Percentiles rank a stretch among this genome's conserved stretches.
Evolutionary conservation across 2,329 filamentous ascomycete species (phyloP).

Genomic region (Phaeosphaeria sp.): DNA sequence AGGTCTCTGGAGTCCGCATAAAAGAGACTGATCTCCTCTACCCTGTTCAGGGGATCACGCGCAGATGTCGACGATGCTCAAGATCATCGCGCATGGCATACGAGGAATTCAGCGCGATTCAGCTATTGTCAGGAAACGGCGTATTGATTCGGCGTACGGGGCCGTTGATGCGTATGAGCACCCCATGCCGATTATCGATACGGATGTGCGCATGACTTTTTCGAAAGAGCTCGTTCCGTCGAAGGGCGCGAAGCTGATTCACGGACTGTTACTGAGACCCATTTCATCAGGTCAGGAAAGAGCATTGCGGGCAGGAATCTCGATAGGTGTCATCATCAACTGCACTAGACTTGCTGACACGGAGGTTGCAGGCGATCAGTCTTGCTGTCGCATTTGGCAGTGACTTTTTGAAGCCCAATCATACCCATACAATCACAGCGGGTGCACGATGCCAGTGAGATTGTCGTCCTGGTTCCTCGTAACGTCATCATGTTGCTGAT

Average conservation of each 20-base stretch:
- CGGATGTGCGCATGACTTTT: slow-evolving; percentile 53
- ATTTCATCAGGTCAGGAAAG: slow-evolving; percentile 43
- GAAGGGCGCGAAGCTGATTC: slow-evolving; percentile 51
- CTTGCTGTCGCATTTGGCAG: slow-evolving; percentile 52
- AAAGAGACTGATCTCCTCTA: slow-evolving; percentile 52
- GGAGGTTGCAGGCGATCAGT: slow-evolving; percentile 49
- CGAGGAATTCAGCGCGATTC: slow-evolving; percentile 47
- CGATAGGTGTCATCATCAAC: slow-evolving; percentile 54
- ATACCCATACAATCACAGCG: slow-evolving; percentile 51
- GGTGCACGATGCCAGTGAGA: slow-evolving; percentile 47
- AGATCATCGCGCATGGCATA: slow-evolving; percentile 50
- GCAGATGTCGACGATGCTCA: slow-evolving; percentile 49
- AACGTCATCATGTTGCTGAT: slow-evolving; percentile 55
- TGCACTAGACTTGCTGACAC: slow-evolving; percentile 49
- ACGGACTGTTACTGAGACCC: slow-evolving; percentile 48
- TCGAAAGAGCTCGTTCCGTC: slow-evolving; percentile 49
- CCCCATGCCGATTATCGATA: slow-evolving; percentile 56
- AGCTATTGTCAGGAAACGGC: slow-evolving; percentile 41
- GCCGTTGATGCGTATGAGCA: slow-evolving; percentile 55
- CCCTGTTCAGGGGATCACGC: slow-evolving; percentile 32
- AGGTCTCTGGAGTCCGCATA: slow-evolving; percentile 48
- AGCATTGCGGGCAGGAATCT: slow-evolving; percentile 32
- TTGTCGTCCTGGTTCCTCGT: slow-evolving; percentile 54
- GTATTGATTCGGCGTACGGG: slow-evolving; percentile 43
- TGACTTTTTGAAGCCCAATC: slow-evolving; percentile 51